phyloP scores from a whole-genome alignment of 2,329 filamentous ascomycete species.

The Madurella fahalii region DNA sequence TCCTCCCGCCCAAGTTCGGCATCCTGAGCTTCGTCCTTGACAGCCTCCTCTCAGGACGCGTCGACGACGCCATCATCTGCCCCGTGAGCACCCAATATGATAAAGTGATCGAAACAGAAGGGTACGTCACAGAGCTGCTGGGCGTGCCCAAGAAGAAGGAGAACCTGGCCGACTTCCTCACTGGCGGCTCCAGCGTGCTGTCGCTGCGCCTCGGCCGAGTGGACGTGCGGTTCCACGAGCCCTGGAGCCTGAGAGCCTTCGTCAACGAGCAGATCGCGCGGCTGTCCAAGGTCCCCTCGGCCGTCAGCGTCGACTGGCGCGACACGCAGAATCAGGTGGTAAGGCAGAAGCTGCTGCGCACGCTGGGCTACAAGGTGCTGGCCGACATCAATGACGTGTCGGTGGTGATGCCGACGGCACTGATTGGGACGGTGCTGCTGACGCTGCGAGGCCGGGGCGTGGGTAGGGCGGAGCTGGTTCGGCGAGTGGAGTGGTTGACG shows the following conservation, averaged over 20 bases:
- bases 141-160: constrained; percentile 95
- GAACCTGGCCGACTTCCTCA: constrained; percentile 85
- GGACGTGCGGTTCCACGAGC: constrained; percentile 92
- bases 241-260: constrained; percentile 85
- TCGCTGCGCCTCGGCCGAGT: constrained; percentile 86
- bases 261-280: constrained; percentile 70
- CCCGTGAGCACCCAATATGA: constrained; percentile 98
- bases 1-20: constrained; percentile 90
- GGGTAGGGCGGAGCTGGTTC: constrained; percentile 77
- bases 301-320: constrained; percentile 43
- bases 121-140: constrained; percentile 89
- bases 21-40: constrained; percentile 91
- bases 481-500: constrained; percentile 87
- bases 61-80: constrained; percentile 87
- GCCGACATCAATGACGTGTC: constrained; percentile 94
- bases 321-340: constrained; percentile 49
- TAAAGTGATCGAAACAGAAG: constrained; percentile 97
- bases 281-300: constrained; percentile 47
- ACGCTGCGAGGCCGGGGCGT: constrained; percentile 90
- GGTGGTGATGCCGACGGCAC: constrained; percentile 94
- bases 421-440: constrained; percentile 89
- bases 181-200: constrained; percentile 76
- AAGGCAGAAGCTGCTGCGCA: constrained; percentile 71
- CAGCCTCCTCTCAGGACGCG: constrained; percentile 79
- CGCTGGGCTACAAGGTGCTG: constrained; percentile 86